These are phyloP conservation scores for Epichloe typhina DNA, from an alignment of 2,329 filamentous ascomycete genomes.

Conservation along the genomic window DNA sequence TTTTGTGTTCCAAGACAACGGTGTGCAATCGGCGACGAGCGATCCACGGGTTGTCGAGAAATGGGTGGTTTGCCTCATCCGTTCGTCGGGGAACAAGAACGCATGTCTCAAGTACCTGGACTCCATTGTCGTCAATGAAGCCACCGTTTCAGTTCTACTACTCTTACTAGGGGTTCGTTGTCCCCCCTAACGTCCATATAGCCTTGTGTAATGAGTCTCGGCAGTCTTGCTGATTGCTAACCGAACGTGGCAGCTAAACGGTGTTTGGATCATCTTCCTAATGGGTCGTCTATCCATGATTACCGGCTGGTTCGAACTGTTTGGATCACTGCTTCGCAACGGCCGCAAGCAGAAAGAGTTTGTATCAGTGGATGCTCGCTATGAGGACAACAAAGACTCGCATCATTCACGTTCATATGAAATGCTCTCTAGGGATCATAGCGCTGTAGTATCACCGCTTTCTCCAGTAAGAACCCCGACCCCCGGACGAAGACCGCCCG, in stretches of 20 bases:
- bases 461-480: constrained; percentile 24
- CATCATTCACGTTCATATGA: constrained; percentile 50
- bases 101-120: constrained; percentile 50
- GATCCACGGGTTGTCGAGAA: constrained; percentile 38
- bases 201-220: not conserved
- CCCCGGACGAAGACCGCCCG: constrained; percentile 33
- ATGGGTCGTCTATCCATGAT: constrained; percentile 78
- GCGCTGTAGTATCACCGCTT: constrained; percentile 39
- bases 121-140: constrained; percentile 56
- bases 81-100: constrained; percentile 42
- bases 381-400: constrained; percentile 46
- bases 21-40: constrained; percentile 45
- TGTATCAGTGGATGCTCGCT: constrained; percentile 69
- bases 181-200: not conserved
- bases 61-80: constrained; percentile 63
- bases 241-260: constrained; percentile 47
- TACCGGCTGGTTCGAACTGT: constrained; percentile 63
- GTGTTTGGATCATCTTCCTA: constrained; percentile 72
- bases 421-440: constrained; percentile 55
- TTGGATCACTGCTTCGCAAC: constrained; percentile 28
- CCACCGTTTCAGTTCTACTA: constrained; percentile 68
- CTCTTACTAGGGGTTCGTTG: constrained; percentile 56
- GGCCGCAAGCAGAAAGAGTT: constrained; percentile 59
- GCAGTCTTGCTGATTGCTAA: constrained; percentile 12
- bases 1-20: constrained; percentile 77